Percentiles rank a stretch among this genome's conserved stretches.
Evolutionary conservation across 2,329 filamentous ascomycete species (phyloP).

Genomic region (Corinectria fuckeliana): DNA sequence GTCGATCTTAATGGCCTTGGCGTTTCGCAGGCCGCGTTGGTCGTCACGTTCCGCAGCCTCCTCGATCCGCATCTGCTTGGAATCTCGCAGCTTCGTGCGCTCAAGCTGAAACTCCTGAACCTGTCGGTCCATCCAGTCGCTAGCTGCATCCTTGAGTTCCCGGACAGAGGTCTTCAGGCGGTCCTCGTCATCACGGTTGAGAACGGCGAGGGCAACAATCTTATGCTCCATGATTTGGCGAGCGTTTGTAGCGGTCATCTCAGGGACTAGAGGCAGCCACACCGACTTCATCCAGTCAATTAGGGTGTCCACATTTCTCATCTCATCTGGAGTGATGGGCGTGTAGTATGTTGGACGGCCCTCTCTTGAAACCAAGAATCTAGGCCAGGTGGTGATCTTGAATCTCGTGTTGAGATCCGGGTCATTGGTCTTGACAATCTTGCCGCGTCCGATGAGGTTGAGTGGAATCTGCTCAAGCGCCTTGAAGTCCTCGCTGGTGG

Average conservation of each 20-base stretch:
- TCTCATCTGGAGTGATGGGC: slow-evolving; percentile 85
- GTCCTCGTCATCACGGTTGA: slow-evolving; percentile 80
- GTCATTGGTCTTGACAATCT: slow-evolving; percentile 90
- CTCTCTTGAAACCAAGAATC: slow-evolving; percentile 86
- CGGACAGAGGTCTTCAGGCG: slow-evolving; percentile 79
- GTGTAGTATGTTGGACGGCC: slow-evolving; percentile 90
- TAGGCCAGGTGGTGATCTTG: slow-evolving; percentile 97
- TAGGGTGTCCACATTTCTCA: slow-evolving; percentile 82
- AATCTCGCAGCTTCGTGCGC: slow-evolving; percentile 88
- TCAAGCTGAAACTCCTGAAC: slow-evolving; percentile 90
- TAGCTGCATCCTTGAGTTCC: slow-evolving; percentile 93
- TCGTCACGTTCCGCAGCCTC: slow-evolving; percentile 95
- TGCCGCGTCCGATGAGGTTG: slow-evolving; percentile 88
- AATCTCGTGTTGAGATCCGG: slow-evolving; percentile 77
- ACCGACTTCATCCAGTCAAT: slow-evolving; percentile 94
- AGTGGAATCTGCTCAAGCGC: slow-evolving; percentile 87
- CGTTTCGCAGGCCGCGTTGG: slow-evolving; percentile 81
- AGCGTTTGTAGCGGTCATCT: slow-evolving; percentile 89
- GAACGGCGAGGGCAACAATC: slow-evolving; percentile 89
- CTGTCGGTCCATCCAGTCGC: slow-evolving; percentile 98
- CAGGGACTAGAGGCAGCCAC: slow-evolving; percentile 95
- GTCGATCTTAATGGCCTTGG: slow-evolving; percentile 90
- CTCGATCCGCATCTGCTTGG: slow-evolving; percentile 94
- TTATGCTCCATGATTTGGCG: slow-evolving; percentile 94
- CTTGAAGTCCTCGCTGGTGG: slow-evolving; percentile 88